phyloP scores from a whole-genome alignment of 768 basidiomycete genomes.

The Pleurotus platypus region DNA sequence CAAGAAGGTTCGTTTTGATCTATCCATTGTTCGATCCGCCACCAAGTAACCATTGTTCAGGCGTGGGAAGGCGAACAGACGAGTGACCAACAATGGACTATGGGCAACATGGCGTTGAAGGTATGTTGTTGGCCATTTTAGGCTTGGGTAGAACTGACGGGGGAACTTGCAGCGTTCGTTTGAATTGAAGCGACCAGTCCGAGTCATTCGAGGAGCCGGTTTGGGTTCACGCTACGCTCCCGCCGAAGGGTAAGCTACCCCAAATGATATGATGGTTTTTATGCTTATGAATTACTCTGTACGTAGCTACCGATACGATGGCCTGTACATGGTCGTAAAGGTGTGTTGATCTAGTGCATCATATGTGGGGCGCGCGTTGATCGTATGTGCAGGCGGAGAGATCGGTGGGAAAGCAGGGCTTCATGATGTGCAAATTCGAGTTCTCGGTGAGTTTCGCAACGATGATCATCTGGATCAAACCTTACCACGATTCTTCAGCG shows the following conservation, averaged over 20 bases:
- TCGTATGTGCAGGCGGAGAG: constrained; percentile 21
- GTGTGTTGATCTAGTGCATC: constrained; percentile 16
- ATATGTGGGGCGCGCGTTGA: not conserved
- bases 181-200: constrained; percentile 29
- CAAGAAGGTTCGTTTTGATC: constrained; percentile 16
- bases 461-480: no score
- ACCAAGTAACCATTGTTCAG: constrained; percentile 9
- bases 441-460: constrained; percentile 18
- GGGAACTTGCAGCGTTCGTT: constrained; percentile 22
- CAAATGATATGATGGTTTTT: no score
- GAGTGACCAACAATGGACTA: constrained; percentile 30
- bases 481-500: not conserved
- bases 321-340: constrained; percentile 33
- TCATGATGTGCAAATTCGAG: constrained; percentile 25
- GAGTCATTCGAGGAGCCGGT: constrained; percentile 36
- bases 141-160: no score
- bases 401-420: constrained; percentile 24
- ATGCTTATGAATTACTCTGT: not conserved
- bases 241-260: constrained; percentile 21
- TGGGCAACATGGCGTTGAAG: constrained; percentile 30
- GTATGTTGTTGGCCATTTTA: constrained; percentile 14
- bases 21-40: not conserved
- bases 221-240: constrained; percentile 30
- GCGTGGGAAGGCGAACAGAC: constrained; percentile 17
- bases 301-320: constrained; percentile 38